Conservation (phyloP, 2,329 filamentous ascomycete species). For the Waltergamsia citrina region DNA sequence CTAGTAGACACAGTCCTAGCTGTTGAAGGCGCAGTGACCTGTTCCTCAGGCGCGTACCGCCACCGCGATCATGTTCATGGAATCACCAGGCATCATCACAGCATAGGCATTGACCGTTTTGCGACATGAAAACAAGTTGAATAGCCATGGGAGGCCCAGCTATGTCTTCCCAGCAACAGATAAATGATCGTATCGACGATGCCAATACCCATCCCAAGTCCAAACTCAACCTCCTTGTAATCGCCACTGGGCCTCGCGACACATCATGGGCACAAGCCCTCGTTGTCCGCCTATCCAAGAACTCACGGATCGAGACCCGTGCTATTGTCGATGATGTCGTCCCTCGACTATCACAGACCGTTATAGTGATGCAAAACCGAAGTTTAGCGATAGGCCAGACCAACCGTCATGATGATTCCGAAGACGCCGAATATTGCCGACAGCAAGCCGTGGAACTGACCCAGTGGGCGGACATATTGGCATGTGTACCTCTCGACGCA, state of each 20-base stretch:
- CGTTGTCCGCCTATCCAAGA: conserved; percentile 58
- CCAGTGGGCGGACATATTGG: conserved; percentile 79
- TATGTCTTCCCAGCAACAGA: too few species aligned
- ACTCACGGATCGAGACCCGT: conserved; percentile 49
- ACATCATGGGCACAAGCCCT: conserved; percentile 57
- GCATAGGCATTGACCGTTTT: too few species aligned
- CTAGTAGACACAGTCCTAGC: too few species aligned
- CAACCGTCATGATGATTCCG: conserved; percentile 22
- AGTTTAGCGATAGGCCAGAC: conserved; percentile 21
- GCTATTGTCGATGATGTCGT: conserved; percentile 59
- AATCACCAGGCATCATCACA: too few species aligned
- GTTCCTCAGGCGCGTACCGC: too few species aligned
- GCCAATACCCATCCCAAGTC: conserved; percentile 22
- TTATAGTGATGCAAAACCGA: conserved; percentile 49
- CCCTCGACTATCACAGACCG: conserved; percentile 52
- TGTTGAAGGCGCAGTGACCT: too few species aligned
- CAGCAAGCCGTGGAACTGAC: conserved; percentile 57
- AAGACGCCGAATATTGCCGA: conserved; percentile 41
- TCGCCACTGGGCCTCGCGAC: conserved; percentile 55
- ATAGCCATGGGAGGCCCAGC: too few species aligned
- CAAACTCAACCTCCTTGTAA: conserved; percentile 53
- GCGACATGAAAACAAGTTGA: too few species aligned
- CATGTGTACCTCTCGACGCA: conserved; percentile 77
- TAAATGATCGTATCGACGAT: too few species aligned
- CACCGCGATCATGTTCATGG: too few species aligned